A percentile compares a stretch with the other conserved stretches of the same genome.
phyloP scores from a whole-genome alignment of 805 yeast species.

The Starmerella stigmatis region DNA sequence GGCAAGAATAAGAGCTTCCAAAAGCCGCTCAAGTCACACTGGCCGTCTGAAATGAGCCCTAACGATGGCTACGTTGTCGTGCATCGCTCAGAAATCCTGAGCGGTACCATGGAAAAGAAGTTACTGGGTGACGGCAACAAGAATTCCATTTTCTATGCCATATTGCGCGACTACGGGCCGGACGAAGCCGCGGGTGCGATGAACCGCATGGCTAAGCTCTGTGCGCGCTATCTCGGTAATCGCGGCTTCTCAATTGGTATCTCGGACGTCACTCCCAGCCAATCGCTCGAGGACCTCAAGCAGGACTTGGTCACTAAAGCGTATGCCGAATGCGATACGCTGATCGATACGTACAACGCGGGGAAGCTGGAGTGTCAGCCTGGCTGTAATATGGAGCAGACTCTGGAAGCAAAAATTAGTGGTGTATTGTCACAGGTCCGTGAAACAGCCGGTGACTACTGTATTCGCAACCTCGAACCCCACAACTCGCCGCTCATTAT shows the following conservation, averaged over 20 bases:
- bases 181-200: conserved; percentile 89
- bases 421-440: conserved; percentile 92
- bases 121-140: conserved; percentile 96
- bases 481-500: conserved; percentile 93
- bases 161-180: conserved; percentile 92
- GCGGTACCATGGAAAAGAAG: conserved; percentile 96
- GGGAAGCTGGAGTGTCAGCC: conserved; percentile 97
- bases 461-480: conserved; percentile 80
- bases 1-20: conserved; percentile 85
- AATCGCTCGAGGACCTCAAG: conserved; percentile 60
- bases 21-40: conserved; percentile 56
- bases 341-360: conserved; percentile 62
- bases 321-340: conserved; percentile 79
- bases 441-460: conserved; percentile 97
- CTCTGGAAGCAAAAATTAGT: conserved; percentile 94
- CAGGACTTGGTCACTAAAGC: conserved; percentile 86
- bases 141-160: conserved; percentile 90
- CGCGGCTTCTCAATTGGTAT: conserved; percentile 97
- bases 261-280: conserved; percentile 91
- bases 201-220: conserved; percentile 98
- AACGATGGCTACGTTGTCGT: conserved; percentile 91
- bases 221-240: conserved; percentile 90
- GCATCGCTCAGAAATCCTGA: conserved; percentile 74
- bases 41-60: conserved; percentile 88
- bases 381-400: conserved; percentile 97